phyloP scores from a whole-genome alignment of 257 asterid species.

The Solanum piurae region DNA sequence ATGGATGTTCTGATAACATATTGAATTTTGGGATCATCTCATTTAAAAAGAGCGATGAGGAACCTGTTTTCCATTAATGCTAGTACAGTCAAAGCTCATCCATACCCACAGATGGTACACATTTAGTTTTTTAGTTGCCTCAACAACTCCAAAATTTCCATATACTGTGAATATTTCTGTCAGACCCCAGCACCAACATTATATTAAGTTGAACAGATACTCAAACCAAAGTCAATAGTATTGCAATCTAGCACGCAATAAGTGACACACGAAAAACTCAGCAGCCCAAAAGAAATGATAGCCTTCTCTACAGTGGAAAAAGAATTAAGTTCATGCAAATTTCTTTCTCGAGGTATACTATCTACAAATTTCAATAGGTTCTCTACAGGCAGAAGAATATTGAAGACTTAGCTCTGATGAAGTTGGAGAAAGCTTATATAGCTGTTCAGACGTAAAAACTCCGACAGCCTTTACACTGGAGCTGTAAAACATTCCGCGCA shows the following conservation, averaged over 20 bases:
- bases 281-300: neutral
- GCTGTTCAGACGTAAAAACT: conserved; percentile 35
- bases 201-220: neutral
- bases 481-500: conserved; percentile 14
- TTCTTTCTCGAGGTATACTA: neutral
- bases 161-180: neutral
- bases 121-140: neutral
- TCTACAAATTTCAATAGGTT: conserved; percentile 19
- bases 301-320: neutral
- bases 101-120: neutral
- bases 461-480: conserved; percentile 47
- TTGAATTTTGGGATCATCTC: neutral
- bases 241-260: neutral
- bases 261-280: neutral
- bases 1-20: neutral
- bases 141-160: neutral
- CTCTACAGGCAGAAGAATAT: conserved; percentile 16
- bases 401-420: conserved; percentile 14
- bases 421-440: conserved; percentile 27
- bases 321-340: neutral
- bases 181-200: neutral
- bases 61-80: neutral
- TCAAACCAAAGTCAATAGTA: neutral
- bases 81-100: neutral
- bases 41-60: neutral